Evolutionary conservation across 306 rosid species (phyloP), one percentile per base, ranked within the genome.

Genomic region (Acacia melanoxylon): DNA sequence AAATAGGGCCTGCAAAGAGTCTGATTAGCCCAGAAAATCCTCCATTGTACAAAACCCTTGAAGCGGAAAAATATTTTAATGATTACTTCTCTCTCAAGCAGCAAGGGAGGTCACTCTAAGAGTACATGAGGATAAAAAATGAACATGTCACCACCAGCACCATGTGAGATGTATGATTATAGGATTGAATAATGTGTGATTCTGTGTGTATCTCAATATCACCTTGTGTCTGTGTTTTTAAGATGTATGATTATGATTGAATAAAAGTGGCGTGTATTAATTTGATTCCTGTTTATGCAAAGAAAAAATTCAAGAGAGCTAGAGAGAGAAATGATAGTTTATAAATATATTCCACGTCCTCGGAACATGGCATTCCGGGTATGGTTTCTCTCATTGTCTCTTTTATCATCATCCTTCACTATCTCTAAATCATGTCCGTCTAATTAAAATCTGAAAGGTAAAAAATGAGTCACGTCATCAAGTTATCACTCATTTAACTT

Each of bases 21-120:
- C 69, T 87, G 37, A 76, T 80, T 29, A 81, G 29, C 85, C 77
- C 86, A 62, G 46, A 83, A 71, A 87, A 80, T 29, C 93, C 92
- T 29, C 88, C 94, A 2, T 10, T 82, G 1, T 92, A 78, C 62
- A 78, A 22, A 73, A 83, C 48, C 14, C 52, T 85, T 27, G 31
- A n/a, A 6, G 85, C 82, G 80, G 90, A 84, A 63, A 81, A 83
- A n/a, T 91, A 82, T 51, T 19, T 84, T 19, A 58, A 72, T n/a
- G 86, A 84, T 25, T 91, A 70, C 85, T 75, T 91, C 86, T 9
- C 83, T 20, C 83, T 20, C 65, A 75, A 82, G 35, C 61, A 84
- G 7, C 42, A 45, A 52, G 95, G 97, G 12, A 93, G 89, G 70
- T 78, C 93, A 1, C 79, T 83, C 74, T 74, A 88, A 79, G 90